These are phyloP conservation scores for Pleodorina starrii DNA, from an alignment of 139 green algal species.

Conservation along the genomic window DNA sequence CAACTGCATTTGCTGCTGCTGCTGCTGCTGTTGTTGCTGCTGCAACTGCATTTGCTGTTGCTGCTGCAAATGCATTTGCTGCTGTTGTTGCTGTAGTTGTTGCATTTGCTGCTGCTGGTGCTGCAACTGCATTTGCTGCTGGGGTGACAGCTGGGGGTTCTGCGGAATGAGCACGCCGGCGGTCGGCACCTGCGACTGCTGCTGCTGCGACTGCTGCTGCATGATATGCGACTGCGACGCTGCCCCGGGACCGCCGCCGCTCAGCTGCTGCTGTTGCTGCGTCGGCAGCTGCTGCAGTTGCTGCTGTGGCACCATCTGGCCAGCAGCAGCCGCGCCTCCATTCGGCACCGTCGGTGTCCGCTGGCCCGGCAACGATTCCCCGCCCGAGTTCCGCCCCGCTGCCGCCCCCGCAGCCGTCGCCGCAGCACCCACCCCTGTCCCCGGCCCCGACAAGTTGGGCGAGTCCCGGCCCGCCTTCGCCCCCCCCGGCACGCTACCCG, in stretches of 20 bases:
- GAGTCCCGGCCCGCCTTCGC: neutral
- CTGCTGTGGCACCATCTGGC: neutral
- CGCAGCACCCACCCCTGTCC: neutral
- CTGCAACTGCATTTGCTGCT: neutral
- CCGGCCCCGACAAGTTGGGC: neutral
- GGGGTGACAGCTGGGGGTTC: neutral
- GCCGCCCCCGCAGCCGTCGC: neutral
- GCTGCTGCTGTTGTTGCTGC: neutral
- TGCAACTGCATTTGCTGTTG: neutral
- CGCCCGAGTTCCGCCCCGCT: too few relatives aligned
- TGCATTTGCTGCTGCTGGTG: too few relatives aligned
- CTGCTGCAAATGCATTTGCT: neutral
- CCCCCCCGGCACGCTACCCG: neutral
- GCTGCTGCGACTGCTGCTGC: slow-evolving; percentile 24
- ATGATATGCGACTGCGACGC: neutral
- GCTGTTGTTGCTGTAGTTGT: slow-evolving; percentile 30
- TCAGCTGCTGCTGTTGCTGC: neutral
- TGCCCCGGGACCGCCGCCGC: neutral
- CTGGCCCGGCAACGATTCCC: neutral
- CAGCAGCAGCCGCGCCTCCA: neutral
- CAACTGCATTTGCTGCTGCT: neutral
- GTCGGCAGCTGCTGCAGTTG: neutral
- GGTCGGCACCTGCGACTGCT: neutral
- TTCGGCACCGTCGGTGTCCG: neutral
- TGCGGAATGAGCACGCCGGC: neutral